A percentile compares a stretch with the other conserved stretches of the same genome.
Conservation (phyloP, 306 rosid genomes). For the Ormosia emarginata region DNA sequence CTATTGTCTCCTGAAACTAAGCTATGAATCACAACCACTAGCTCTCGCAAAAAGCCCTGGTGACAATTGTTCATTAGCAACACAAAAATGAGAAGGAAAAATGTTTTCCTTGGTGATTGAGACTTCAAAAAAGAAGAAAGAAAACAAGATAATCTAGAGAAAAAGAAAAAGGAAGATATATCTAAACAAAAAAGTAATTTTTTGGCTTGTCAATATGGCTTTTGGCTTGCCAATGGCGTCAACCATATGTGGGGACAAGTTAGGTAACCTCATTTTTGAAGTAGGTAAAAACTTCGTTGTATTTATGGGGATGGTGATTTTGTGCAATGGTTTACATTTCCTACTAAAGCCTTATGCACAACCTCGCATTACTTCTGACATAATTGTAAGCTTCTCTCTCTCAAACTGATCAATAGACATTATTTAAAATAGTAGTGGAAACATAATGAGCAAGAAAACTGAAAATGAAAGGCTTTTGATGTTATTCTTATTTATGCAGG, state of each 20-base stretch:
- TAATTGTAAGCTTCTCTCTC: constrained; percentile 48
- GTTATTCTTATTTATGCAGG: constrained; percentile 33
- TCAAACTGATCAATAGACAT: background rate
- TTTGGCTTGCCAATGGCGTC: background rate
- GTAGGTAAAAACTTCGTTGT: constrained; percentile 36
- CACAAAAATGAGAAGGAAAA: constrained; percentile 1
- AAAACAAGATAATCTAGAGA: background rate
- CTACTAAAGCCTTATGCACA: constrained; percentile 56
- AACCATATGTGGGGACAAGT: constrained; percentile 35
- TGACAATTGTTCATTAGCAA: background rate
- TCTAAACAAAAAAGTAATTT: background rate
- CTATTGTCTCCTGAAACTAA: constrained; percentile 54
- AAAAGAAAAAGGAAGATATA: background rate
- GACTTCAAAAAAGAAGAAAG: background rate
- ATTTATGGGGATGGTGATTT: constrained; percentile 54
- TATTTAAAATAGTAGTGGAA: background rate
- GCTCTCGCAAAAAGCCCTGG: constrained; percentile 17
- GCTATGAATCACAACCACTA: constrained; percentile 47
- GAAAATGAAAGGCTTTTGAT: background rate
- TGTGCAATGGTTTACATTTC: constrained; percentile 58
- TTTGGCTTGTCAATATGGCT: constrained; percentile 1
- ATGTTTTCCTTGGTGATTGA: background rate
- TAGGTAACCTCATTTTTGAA: constrained; percentile 24
- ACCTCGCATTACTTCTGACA: constrained; percentile 69
- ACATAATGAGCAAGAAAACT: background rate